Evolutionary conservation across 257 asterid genomes (phyloP), one percentile per base, ranked within the genome.

Genomic region (Anisodus tanguticus): DNA sequence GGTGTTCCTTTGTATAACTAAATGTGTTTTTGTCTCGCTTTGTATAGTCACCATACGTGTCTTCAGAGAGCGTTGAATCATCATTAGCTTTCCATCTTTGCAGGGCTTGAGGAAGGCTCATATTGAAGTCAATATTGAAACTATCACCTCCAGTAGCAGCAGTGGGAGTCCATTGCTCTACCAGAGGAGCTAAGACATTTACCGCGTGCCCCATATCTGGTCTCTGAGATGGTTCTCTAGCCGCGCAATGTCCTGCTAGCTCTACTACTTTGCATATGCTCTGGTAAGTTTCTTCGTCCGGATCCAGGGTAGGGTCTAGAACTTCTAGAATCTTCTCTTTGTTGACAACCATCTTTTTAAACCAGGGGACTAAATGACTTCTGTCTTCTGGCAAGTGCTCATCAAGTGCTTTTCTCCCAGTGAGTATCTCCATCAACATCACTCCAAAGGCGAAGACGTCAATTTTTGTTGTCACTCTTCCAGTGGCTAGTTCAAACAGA

Each of bases 391-490:
- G 97, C 43, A 87, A 86, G 26, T 90, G 87, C 66, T 90, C 93
- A 19, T 93, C 98, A 26, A 95, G 71, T 41, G 98, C 95, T 83
- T 90, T 94, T 83, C 93, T 81, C 9, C 98, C 95, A 0, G 97
- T 93, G 53, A 94, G 85, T 13, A 94, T 82, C 88, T 96, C 99
- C 99, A 94, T 94, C 87, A 96, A 85, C 80, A 96, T 86, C 76
- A 94, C 99, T 6, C 99, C 98, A 15, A 89, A 96, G 77, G 98
- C 96, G 26, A 85, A 96, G 26, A 96, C 98, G 54, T 96, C 99
- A 3, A 91, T 93, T 87, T 92, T 93, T 11, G 94, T 89, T 49
- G 98, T 96, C 80, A 96, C 99, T 86, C 93, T 90, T 77, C 99
- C 99, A 0, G 98, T 93, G 17, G 94, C 98, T 94, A 96, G 88